Conservation (phyloP, 345 rosid genomes). For the Psidium guajava region DNA sequence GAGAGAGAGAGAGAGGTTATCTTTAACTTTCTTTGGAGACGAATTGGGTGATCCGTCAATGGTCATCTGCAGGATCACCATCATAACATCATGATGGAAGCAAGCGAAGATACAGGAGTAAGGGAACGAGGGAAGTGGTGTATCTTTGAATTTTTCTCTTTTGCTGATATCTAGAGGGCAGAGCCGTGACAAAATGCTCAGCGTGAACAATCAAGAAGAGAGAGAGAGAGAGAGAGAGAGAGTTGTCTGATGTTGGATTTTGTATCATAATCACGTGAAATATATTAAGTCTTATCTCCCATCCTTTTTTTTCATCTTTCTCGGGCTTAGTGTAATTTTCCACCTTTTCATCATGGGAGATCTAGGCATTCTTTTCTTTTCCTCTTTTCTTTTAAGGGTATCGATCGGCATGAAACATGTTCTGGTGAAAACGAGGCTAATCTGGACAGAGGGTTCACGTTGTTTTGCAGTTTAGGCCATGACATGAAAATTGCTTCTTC, state of each 20-base stretch:
- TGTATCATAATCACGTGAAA: background rate
- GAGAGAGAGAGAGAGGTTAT: background rate
- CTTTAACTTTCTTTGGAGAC: slow-evolving; percentile 1
- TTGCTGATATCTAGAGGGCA: background rate
- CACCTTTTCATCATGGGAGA: background rate
- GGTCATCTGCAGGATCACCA: background rate
- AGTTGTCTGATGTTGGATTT: background rate
- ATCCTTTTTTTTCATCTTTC: background rate
- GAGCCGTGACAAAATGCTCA: background rate
- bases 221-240: background rate
- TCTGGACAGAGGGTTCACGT: background rate
- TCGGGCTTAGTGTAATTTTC: background rate
- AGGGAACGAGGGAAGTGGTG: background rate
- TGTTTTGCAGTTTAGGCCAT: background rate
- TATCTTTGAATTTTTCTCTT: background rate
- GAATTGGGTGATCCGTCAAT: background rate
- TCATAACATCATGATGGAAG: background rate
- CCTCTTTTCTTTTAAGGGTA: background rate
- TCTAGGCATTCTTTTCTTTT: background rate
- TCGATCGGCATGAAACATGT: background rate
- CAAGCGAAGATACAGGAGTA: background rate
- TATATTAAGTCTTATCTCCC: background rate
- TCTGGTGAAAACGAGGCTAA: background rate
- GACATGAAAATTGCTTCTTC: background rate
- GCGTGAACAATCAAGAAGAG: background rate